phyloP scores from a whole-genome alignment of 2,329 filamentous ascomycete genomes.

The Teratosphaeria zuluensis region DNA sequence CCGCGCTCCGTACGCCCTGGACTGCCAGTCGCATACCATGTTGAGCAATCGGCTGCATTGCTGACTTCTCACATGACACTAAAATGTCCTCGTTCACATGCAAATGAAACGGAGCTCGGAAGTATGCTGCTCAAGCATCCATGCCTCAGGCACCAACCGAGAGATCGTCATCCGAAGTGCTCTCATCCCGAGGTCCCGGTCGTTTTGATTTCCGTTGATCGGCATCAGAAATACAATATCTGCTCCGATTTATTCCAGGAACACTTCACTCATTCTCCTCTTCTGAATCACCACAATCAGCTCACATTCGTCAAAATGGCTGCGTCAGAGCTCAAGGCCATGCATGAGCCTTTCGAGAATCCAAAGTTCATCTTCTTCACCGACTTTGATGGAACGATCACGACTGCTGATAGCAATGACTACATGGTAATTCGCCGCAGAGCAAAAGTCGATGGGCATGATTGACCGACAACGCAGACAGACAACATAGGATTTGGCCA shows the following conservation, averaged over 20 bases:
- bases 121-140: neutral
- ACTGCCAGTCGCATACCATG: neutral
- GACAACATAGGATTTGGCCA: constrained; percentile 82
- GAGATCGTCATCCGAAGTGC: neutral
- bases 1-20: neutral
- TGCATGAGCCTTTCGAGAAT: constrained; percentile 40
- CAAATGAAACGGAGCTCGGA: neutral
- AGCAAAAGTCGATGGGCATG: constrained; percentile 30
- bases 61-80: neutral
- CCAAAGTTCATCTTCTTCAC: constrained; percentile 97
- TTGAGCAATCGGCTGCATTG: neutral
- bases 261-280: neutral
- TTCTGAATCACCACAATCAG: neutral
- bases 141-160: neutral
- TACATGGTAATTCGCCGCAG: constrained; percentile 42
- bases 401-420: constrained; percentile 63
- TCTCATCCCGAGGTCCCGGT: neutral
- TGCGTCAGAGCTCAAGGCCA: constrained; percentile 31
- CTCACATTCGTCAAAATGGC: neutral
- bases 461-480: constrained; percentile 56
- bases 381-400: constrained; percentile 96
- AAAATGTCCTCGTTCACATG: neutral
- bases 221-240: neutral
- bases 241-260: neutral
- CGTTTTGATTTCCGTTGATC: neutral